phyloP scores from a whole-genome alignment of 1,139 yeast genomes.

The Taphrina betulina region DNA sequence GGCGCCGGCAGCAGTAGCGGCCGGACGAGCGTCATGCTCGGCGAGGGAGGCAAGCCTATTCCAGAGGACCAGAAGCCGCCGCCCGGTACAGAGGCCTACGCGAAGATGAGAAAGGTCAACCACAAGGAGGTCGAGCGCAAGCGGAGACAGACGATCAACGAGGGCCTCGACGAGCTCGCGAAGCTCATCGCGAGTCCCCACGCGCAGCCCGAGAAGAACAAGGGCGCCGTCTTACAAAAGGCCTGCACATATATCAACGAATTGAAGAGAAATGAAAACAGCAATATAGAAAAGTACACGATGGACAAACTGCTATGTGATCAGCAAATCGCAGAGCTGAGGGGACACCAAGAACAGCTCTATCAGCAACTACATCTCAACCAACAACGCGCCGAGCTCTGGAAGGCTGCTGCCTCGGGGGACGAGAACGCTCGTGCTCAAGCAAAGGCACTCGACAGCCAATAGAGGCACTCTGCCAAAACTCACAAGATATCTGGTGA shows the following conservation, averaged over 20 bases:
- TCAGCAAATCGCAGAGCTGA: constrained; percentile 17
- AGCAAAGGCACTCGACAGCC: constrained; percentile 11
- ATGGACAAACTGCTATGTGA: constrained; percentile 27
- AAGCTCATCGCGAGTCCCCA: constrained; percentile 51
- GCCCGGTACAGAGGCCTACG: constrained; percentile 79
- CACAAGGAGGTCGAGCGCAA: constrained; percentile 98
- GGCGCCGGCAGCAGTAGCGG: constrained; percentile 10
- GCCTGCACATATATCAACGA: constrained; percentile 88
- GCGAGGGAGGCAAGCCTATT: constrained; percentile 30
- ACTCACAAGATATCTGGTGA: too few species aligned
- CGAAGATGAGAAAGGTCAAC: constrained; percentile 75
- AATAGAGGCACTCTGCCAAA: too few species aligned
- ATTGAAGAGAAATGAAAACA: constrained; percentile 73
- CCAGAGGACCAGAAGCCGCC: constrained; percentile 46
- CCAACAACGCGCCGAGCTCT: constrained; percentile 12
- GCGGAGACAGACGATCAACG: constrained; percentile 87
- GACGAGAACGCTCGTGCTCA: constrained; percentile 17
- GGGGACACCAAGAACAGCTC: constrained; percentile 22
- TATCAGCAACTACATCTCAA: constrained; percentile 9
- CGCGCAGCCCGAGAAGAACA: constrained; percentile 74
- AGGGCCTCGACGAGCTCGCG: constrained; percentile 82
- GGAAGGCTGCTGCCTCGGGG: constrained; percentile 16
- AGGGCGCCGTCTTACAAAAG: constrained; percentile 81
- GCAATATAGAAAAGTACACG: constrained; percentile 56
- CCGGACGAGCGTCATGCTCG: constrained; percentile 22